phyloP scores from a whole-genome alignment of 2,329 filamentous ascomycete species.

The Grosmannia clavigera region DNA sequence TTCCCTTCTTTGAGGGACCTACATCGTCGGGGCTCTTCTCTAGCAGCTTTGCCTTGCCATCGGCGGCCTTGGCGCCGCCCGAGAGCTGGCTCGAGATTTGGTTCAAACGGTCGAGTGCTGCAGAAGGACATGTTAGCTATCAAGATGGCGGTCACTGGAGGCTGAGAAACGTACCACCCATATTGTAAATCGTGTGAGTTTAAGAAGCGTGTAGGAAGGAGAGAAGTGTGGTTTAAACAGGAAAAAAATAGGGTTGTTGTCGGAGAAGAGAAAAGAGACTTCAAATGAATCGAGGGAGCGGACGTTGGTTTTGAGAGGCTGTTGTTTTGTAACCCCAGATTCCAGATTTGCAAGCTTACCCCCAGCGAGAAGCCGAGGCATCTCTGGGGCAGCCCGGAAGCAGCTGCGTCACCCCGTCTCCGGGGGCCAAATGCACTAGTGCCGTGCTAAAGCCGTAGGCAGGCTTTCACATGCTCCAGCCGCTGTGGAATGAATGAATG shows the following conservation, averaged over 20 bases:
- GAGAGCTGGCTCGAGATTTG: slow-evolving; percentile 51
- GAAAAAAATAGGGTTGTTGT: neutral
- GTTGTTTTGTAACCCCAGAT: slow-evolving; percentile 1
- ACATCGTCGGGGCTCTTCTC: slow-evolving; percentile 58
- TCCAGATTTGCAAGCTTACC: neutral
- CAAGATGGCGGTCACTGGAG: neutral
- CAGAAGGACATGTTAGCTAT: neutral
- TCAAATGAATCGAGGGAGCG: neutral
- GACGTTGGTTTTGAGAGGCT: neutral
- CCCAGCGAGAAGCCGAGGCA: slow-evolving; percentile 1
- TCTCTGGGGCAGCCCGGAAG: neutral
- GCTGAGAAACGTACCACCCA: slow-evolving; percentile 13
- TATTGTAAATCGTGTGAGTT: slow-evolving; percentile 6
- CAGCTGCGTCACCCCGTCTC: neutral
- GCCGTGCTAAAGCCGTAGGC: neutral
- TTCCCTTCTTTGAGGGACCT: neutral
- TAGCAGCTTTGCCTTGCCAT: slow-evolving; percentile 40
- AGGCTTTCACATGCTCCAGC: neutral
- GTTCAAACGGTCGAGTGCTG: slow-evolving; percentile 44
- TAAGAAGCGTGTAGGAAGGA: neutral
- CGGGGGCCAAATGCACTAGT: neutral
- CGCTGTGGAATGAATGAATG: neutral
- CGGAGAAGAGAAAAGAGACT: neutral
- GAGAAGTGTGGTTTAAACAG: neutral
- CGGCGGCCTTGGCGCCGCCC: slow-evolving; percentile 26